Evolutionary conservation across 495 filamentous ascomycete genomes (phyloP).

Genomic region (Rusavskia elegans): DNA sequence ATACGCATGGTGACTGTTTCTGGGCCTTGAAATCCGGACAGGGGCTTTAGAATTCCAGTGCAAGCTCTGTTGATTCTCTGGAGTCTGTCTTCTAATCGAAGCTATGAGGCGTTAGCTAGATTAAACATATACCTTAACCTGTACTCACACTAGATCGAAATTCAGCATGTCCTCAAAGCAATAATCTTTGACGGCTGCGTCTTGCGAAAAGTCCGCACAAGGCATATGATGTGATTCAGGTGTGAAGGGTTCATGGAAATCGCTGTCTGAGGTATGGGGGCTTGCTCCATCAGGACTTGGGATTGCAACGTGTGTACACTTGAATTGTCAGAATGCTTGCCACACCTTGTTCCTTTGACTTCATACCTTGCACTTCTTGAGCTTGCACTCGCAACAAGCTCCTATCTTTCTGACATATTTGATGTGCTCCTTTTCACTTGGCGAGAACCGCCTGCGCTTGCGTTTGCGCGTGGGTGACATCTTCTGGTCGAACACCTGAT

Average conservation of each 20-base stretch:
- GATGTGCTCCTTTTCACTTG: not conserved
- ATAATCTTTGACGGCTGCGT: not conserved
- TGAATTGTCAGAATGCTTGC: not conserved
- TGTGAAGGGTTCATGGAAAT: not conserved
- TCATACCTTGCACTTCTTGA: constrained; percentile 5
- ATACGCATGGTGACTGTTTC: too few species aligned
- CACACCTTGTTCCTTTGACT: not conserved
- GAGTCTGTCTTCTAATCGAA: too few species aligned
- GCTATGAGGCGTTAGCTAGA: too few species aligned
- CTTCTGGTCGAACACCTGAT: not conserved
- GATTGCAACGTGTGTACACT: not conserved
- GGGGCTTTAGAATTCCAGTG: too few species aligned
- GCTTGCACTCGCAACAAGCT: constrained; percentile 2
- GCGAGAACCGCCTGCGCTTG: not conserved
- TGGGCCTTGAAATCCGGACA: too few species aligned
- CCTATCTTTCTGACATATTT: constrained; percentile 1
- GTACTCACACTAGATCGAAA: not conserved
- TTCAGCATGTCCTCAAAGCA: not conserved
- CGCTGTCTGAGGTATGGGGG: not conserved
- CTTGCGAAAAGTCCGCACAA: not conserved
- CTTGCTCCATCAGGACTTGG: not conserved
- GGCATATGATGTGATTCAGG: not conserved
- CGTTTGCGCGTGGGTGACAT: not conserved
- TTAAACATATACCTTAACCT: too few species aligned
- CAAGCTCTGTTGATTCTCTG: too few species aligned